Evolutionary conservation across 148 eudicot genomes (phyloP).

Genomic region (Rhododendron vialii): DNA sequence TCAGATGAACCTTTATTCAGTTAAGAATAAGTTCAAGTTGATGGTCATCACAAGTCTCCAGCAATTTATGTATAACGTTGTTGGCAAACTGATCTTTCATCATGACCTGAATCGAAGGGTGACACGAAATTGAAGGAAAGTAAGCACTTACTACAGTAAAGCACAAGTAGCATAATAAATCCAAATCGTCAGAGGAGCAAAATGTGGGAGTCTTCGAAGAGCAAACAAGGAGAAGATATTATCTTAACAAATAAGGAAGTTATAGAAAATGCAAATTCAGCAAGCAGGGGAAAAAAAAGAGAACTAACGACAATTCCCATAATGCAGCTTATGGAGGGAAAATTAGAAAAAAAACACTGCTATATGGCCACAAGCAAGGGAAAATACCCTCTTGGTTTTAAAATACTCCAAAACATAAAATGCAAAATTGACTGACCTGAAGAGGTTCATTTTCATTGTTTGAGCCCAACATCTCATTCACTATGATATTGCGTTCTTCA

Average conservation of each 20-base stretch:
- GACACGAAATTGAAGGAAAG: not conserved
- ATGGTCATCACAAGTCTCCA: conserved; percentile 88
- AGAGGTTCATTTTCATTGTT: too few species aligned
- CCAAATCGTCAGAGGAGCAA: not conserved
- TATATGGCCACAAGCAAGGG: too few species aligned
- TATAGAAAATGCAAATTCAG: not conserved
- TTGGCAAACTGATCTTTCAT: conserved; percentile 81
- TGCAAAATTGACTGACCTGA: too few species aligned
- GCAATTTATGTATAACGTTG: conserved; percentile 51
- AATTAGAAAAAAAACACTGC: not conserved
- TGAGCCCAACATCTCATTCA: too few species aligned
- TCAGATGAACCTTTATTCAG: conserved; percentile 78
- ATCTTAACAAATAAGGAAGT: not conserved
- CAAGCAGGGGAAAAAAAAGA: not conserved
- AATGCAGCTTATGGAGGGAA: not conserved
- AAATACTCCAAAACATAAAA: too few species aligned
- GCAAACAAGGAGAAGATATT: not conserved
- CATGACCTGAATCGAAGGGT: conserved; percentile 57
- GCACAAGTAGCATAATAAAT: not conserved
- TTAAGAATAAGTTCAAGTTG: conserved; percentile 70
- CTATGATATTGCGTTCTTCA: too few species aligned
- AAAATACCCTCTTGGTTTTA: too few species aligned
- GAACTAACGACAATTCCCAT: not conserved
- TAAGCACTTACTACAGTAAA: not conserved
- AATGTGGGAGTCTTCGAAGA: not conserved